Evolutionary conservation across 805 yeast genomes (phyloP).

Genomic region (Ogataea henricii): DNA sequence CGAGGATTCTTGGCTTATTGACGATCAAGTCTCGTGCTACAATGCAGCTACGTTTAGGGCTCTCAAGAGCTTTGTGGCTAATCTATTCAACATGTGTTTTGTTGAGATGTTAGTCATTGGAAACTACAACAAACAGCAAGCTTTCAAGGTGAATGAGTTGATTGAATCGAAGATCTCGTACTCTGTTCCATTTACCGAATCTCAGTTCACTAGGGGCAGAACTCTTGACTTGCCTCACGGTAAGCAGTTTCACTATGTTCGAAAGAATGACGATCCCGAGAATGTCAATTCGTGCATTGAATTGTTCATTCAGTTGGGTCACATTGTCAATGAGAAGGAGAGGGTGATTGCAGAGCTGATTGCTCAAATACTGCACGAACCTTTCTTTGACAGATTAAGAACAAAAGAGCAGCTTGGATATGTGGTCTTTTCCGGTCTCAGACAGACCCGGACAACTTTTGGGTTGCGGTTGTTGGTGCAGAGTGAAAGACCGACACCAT

Average conservation of each 20-base stretch:
- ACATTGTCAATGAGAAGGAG: conserved; percentile 42
- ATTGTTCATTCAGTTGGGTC: conserved; percentile 69
- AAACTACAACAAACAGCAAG: conserved; percentile 59
- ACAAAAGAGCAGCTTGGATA: conserved; percentile 96
- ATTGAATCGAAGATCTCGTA: conserved; percentile 40
- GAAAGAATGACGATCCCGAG: conserved; percentile 57
- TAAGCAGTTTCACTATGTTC: conserved; percentile 48
- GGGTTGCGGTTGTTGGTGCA: conserved; percentile 80
- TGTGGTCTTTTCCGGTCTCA: conserved; percentile 80
- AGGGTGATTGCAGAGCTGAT: conserved; percentile 62
- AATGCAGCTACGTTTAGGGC: conserved; percentile 49
- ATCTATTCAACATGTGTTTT: conserved; percentile 59
- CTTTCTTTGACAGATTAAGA: conserved; percentile 84
- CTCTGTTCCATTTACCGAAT: conserved; percentile 41
- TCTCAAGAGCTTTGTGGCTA: conserved; percentile 44
- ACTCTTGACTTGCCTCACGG: conserved; percentile 44
- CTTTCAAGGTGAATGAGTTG: conserved; percentile 48
- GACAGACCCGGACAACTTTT: conserved; percentile 67
- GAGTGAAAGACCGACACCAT: conserved; percentile 75
- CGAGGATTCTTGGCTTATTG: conserved; percentile 67
- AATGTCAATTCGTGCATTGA: conserved; percentile 87
- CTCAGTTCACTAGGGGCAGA: conserved; percentile 47
- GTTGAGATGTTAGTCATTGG: conserved; percentile 79
- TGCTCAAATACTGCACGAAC: conserved; percentile 77
- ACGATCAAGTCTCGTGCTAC: conserved; percentile 57